Conservation (phyloP, 768 basidiomycete species). For the Megacollybia marginata region DNA sequence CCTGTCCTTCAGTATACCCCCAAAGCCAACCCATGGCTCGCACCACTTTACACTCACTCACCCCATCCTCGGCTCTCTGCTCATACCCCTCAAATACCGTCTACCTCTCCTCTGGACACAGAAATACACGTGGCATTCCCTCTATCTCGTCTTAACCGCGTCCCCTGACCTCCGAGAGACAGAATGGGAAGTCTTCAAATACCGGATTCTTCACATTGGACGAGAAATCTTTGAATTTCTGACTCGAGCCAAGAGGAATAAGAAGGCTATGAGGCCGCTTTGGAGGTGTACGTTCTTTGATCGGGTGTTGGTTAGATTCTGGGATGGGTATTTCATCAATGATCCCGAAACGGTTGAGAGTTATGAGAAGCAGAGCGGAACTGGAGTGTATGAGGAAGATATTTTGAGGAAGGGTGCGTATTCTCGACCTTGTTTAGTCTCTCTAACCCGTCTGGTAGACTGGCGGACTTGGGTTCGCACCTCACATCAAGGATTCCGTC, state of each 20-base stretch:
- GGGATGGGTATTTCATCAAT: not conserved
- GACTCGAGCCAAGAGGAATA: not conserved
- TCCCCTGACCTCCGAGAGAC: too few relatives aligned
- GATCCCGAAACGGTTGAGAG: not conserved
- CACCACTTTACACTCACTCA: not conserved
- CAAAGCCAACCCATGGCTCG: not conserved
- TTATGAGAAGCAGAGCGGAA: not conserved
- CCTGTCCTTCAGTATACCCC: not conserved
- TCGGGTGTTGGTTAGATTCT: not conserved
- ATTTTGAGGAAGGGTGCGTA: not conserved
- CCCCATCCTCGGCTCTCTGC: not conserved
- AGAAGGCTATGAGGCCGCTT: not conserved
- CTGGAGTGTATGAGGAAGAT: not conserved
- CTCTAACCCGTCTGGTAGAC: constrained; percentile 20
- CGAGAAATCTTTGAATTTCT: not conserved
- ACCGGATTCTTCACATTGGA: not conserved
- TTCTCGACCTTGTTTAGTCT: not conserved
- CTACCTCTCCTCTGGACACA: not conserved
- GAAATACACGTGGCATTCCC: not conserved
- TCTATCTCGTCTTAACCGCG: not conserved
- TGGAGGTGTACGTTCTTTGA: not conserved
- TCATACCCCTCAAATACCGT: not conserved
- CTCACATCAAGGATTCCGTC: constrained; percentile 33
- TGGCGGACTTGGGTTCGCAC: constrained; percentile 31
- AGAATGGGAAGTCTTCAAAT: not conserved